These are phyloP conservation scores for Tetrahymena elliotti DNA, from an alignment of 73 alveolate species.

Conservation along the genomic window DNA sequence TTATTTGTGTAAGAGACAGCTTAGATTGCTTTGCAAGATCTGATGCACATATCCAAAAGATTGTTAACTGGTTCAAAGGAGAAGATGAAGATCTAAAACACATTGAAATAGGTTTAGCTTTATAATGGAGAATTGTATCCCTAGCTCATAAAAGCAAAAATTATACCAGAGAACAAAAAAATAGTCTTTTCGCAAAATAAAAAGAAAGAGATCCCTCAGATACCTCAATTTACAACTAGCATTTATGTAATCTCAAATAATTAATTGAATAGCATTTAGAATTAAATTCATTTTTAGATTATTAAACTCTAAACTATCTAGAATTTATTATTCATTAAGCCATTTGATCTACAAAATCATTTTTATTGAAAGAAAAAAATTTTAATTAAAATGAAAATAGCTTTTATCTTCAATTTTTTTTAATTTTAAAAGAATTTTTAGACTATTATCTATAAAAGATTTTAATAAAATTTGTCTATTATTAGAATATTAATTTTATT, in stretches of 20 bases:
- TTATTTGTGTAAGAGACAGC: constrained; percentile 9
- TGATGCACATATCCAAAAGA: neutral
- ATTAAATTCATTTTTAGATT: neutral
- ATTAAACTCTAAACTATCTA: too few relatives aligned
- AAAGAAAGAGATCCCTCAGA: constrained; percentile 22
- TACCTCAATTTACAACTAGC: neutral
- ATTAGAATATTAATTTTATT: too few relatives aligned
- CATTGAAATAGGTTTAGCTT: constrained; percentile 15
- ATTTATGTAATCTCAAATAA: neutral
- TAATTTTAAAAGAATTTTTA: too few relatives aligned
- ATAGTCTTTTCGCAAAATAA: neutral
- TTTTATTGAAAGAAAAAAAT: too few relatives aligned
- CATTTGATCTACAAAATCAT: too few relatives aligned
- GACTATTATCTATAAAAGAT: too few relatives aligned
- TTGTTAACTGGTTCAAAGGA: constrained; percentile 7
- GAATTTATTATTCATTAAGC: too few relatives aligned
- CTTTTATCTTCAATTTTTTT: too few relatives aligned
- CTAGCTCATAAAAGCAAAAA: constrained; percentile 3
- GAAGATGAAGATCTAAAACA: neutral
- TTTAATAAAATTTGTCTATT: too few relatives aligned
- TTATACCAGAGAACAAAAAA: neutral
- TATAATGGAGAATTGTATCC: constrained; percentile 21
- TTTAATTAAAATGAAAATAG: too few relatives aligned
- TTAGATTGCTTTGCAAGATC: constrained; percentile 8
- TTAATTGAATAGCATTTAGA: neutral